Base-by-base conservation (phyloP, 805 yeast genomes). In the Suhomyces pyralidae region DNA sequence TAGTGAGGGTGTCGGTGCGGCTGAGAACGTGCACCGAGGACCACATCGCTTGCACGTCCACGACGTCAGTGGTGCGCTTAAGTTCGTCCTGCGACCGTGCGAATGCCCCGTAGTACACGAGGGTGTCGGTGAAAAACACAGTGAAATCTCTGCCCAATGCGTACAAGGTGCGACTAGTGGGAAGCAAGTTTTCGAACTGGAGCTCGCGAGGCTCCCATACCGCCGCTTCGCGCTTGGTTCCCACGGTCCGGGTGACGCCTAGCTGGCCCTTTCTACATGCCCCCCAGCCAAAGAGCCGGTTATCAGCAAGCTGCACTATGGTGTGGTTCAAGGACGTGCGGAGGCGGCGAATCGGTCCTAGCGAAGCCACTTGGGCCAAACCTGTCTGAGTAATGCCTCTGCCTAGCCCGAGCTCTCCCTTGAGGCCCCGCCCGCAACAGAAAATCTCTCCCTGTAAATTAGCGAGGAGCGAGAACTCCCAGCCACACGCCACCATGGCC, bases 401-500 rank as follows among this genome's bases (percentile, higher is more conserved):
- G 1, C 78, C 78, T 7, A 69, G 56, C 0, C 96, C 97, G 32
- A 90, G 69, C 62, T 90, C 96, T 0, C 97, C 96, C 52, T 82
- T 82, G 0, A 69, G 65, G 0, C 96, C 97, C 5, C 54, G 34
- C 0, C 97, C 97, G 55, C 82, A 71, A 0, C 76, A 69, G 60
- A 67, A 82, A 0, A 90, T 61, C 5, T 67, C 67, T 49, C 77
- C 71, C 0, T 64, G 48, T 0, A 40, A 51, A 43, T 76, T 71
- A 0, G 85, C 76, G 3, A 87, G 66, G 0, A 87, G 67, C 0
- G 87, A 76, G 60, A 74, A 88, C 55, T 85, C 93, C 96, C 96
- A 93, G 0, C 97, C 96, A 42, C 93, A 85, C 3, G 83, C 73
- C 1, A 82, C 76, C 50, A 76, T 72, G 24, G 57, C 63, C 82